Evolutionary conservation across 1,284 basidiomycete species (phyloP), one percentile per base, ranked within the genome.

Genomic region (Heterobasidion occidentale): DNA sequence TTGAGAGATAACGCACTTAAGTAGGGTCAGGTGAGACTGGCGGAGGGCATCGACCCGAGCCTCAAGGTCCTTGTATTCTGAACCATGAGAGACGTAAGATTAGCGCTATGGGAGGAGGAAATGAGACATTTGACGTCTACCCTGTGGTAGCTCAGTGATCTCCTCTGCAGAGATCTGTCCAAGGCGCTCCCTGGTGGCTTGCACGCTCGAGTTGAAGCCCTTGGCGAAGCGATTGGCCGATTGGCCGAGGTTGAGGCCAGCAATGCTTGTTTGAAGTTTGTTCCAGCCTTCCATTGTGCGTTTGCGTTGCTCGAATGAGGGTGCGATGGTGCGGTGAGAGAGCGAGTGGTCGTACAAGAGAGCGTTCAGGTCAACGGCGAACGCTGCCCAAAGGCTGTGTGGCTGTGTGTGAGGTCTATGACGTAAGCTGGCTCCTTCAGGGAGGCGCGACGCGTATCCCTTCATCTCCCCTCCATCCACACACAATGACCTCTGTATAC

Each of bases 41-140:
- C 88, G 86, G 54, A 99, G 83, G 38, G 92, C 92, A 73, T 99
- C 97, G 45, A 99, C 96, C 56, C 94, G 87, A 51, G 87, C 78
- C 74, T 99, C 96, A 64, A 99, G 85, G 67, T 95, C 91, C 70
- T 88, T 94, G 82, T 99, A 99, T 71, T 99, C 95, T 91, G 73
- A 15, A 4, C 27, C 57, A 46, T 20, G 14, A 12, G 12, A 48
- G 49, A 47, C 61, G 14, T 61, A 33, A 69, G 62, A 55, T 64
- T 70, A 38, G 51, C 47, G 33, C 5, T 38, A 19, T 47, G 36
- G 58, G 20, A 35, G 51, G 56, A 27, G 5, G 5, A 27, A 27
- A 27, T 5, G 27, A 27, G 27, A 27, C 27, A 27, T 44, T 12
- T 48, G 38, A 58, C 64, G 42, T 51, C 27, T 46, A 88, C 89